Evolutionary conservation across 1,284 basidiomycete genomes (phyloP).

Genomic region (Irpex sp.): DNA sequence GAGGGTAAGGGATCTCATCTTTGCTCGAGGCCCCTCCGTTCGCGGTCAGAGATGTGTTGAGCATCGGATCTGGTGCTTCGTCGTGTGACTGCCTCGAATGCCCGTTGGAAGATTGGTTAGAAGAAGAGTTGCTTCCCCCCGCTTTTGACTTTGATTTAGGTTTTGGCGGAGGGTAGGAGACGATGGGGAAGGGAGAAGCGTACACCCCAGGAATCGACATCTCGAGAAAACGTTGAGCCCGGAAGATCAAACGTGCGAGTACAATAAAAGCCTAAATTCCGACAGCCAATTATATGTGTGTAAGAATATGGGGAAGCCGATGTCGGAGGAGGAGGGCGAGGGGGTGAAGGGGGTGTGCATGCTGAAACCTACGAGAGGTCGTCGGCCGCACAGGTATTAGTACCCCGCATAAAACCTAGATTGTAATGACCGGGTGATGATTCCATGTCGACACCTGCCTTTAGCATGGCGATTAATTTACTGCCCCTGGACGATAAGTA

Average conservation of each 20-base stretch:
- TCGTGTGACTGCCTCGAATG: slow-evolving; percentile 5
- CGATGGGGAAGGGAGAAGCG: neutral
- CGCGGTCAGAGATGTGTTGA: slow-evolving; percentile 59
- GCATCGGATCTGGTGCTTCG: neutral
- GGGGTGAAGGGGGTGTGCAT: neutral
- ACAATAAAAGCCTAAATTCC: neutral
- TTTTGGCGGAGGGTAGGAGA: neutral
- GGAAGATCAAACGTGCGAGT: neutral
- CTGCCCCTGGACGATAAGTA: neutral
- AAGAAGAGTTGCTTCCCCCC: neutral
- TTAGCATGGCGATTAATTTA: neutral
- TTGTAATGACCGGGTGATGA: neutral
- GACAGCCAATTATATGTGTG: neutral
- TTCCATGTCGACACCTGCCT: neutral
- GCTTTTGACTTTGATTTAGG: neutral
- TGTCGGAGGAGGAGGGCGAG: neutral
- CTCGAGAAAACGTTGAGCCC: neutral
- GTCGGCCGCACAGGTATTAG: neutral
- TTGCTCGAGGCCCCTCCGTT: slow-evolving; percentile 42
- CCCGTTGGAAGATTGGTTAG: neutral
- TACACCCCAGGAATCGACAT: neutral
- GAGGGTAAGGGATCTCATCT: slow-evolving; percentile 69
- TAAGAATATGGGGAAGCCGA: neutral
- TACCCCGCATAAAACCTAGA: neutral
- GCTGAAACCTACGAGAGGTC: neutral